Evolutionary conservation across 805 yeast genomes (phyloP), one percentile per base, ranked within the genome.

Genomic region (Starmerella bombicola): DNA sequence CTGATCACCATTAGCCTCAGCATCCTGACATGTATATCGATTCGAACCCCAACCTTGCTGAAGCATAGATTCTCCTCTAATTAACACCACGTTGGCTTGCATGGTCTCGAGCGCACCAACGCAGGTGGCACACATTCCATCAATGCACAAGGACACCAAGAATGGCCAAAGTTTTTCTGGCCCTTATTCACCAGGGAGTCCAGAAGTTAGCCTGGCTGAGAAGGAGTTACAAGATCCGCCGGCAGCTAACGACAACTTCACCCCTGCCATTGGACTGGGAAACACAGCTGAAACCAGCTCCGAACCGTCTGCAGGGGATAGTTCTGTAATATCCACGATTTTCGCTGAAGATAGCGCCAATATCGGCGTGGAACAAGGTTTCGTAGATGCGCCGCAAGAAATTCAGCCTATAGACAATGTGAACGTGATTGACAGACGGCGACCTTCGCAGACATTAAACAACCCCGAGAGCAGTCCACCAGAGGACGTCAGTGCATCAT

Each of bases 341-440:
- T 20, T 30, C 17, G 36, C 30, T 19, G 37, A 38, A 16, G 32
- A 20, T 10, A 8, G 30, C 30, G 30, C 30, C 23, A 4, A 24
- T 33, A 15, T 21, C 23, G 16, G 17, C 20, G 4, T 24, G 22
- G 7, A 19, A 8, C 35, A 38, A n/a, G 18, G 5, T 12, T 38
- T 38, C 18, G 36, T 31, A 29, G 41, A 38, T 17, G 41, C 41
- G 3, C 35, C 25, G 21, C 34, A n/a, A n/a, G n/a, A n/a, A n/a
- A n/a, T n/a, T n/a, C n/a, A n/a, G n/a, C n/a, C n/a, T n/a, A n/a
- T n/a, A n/a, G n/a, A n/a, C n/a, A n/a, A n/a, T n/a, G n/a, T n/a
- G n/a, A n/a, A n/a, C n/a, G n/a, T n/a, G n/a, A n/a, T n/a, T n/a
- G n/a, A n/a, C n/a, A n/a, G n/a, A n/a, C n/a, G n/a, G n/a, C n/a